Conservation (phyloP, 441 rosid genomes). For the Jatropha podagrica region DNA sequence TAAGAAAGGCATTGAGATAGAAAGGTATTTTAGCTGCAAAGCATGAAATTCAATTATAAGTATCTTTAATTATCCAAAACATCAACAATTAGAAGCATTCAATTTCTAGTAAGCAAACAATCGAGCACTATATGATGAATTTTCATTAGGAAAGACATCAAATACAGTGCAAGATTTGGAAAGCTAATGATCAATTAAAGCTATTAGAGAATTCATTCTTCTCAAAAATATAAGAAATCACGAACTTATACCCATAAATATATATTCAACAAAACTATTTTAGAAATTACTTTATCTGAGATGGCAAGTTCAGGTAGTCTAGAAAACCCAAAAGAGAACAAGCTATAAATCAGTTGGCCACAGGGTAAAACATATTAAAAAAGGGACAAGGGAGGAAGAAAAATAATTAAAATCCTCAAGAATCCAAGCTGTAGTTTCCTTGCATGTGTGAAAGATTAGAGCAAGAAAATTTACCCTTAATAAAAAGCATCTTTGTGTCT, state of each 20-base stretch:
- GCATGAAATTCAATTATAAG: conserved; percentile 4
- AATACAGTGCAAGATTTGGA: not conserved
- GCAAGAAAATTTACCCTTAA: conserved; percentile 55
- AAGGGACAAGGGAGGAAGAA: not conserved
- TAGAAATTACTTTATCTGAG: not conserved
- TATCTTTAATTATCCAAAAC: not conserved
- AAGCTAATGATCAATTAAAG: not conserved
- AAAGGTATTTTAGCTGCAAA: conserved; percentile 79
- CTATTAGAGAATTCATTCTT: not conserved
- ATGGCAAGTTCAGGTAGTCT: not conserved
- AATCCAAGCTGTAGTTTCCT: not conserved
- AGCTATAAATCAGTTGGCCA: too few relatives aligned
- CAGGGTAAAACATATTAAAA: too few relatives aligned
- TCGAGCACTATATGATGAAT: not conserved
- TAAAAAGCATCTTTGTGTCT: conserved; percentile 73
- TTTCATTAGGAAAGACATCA: not conserved
- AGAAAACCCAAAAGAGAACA: not conserved
- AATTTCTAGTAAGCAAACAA: not conserved
- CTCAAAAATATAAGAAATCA: not conserved
- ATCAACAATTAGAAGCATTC: not conserved
- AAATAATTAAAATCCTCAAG: not conserved
- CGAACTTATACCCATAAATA: not conserved
- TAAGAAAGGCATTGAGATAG: conserved; percentile 80
- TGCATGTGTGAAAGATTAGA: not conserved
- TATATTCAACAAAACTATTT: not conserved